phyloP scores from a whole-genome alignment of 1,284 basidiomycete species.

The Spongiforma sp. region DNA sequence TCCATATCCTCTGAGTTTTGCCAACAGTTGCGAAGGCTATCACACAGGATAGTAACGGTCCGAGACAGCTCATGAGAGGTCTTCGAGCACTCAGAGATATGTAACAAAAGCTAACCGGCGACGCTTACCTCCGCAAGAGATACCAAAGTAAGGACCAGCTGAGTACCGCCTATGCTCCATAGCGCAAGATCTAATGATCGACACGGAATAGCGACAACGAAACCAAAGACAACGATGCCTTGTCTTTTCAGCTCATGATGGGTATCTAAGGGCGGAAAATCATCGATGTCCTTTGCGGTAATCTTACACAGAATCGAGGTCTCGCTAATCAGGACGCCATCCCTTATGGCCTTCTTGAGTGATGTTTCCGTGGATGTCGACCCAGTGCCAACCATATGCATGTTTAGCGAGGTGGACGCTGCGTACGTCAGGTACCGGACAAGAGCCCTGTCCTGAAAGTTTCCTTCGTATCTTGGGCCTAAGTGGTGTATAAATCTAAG shows the following conservation, averaged over 20 bases:
- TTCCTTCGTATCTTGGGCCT: constrained; percentile 73
- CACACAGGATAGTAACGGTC: constrained; percentile 74
- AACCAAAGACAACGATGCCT: constrained; percentile 41
- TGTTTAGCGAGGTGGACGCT: constrained; percentile 76
- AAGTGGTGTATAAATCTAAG: constrained; percentile 76
- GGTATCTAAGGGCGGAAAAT: constrained; percentile 15
- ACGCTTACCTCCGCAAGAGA: constrained; percentile 72
- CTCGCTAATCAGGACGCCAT: constrained; percentile 55
- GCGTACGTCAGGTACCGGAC: constrained; percentile 80
- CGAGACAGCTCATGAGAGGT: constrained; percentile 76
- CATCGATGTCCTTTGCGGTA: constrained; percentile 37
- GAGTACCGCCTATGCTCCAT: constrained; percentile 86
- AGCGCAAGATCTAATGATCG: constrained; percentile 77
- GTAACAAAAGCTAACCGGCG: constrained; percentile 3
- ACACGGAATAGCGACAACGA: constrained; percentile 65
- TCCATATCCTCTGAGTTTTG: constrained; percentile 94
- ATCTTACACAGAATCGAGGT: constrained; percentile 57
- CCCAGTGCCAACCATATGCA: constrained; percentile 52
- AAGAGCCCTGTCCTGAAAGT: constrained; percentile 68
- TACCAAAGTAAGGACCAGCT: constrained; percentile 76
- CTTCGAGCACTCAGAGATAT: constrained; percentile 37
- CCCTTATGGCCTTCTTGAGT: constrained; percentile 57
- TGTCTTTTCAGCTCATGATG: background rate
- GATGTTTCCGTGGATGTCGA: constrained; percentile 32
- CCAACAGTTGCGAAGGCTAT: constrained; percentile 86